Evolutionary conservation across 805 yeast genomes (phyloP).

Genomic region (Pichia deserticola): DNA sequence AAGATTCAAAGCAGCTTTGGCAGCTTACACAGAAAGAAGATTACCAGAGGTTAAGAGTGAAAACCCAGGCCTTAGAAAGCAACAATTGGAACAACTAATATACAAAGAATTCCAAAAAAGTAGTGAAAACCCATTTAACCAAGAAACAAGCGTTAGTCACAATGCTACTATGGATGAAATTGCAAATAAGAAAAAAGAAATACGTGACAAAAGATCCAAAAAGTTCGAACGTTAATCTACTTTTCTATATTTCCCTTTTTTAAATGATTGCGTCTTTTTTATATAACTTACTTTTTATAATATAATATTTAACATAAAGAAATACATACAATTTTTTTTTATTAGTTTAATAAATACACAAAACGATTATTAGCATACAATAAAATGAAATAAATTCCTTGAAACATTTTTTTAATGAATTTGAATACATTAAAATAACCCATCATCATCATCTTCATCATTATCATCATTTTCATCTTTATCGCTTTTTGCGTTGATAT

Average conservation of each 20-base stretch:
- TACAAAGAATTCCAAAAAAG: constrained; percentile 77
- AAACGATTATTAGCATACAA: too few relatives aligned
- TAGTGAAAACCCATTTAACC: constrained; percentile 80
- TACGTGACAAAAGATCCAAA: constrained; percentile 26
- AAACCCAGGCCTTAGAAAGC: constrained; percentile 71
- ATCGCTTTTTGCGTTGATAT: not conserved
- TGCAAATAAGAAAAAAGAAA: constrained; percentile 26
- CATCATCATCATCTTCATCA: constrained; percentile 10
- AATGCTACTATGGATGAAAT: constrained; percentile 56
- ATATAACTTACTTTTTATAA: not conserved
- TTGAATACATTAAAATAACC: not conserved
- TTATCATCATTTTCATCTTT: not conserved
- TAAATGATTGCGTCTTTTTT: too few relatives aligned
- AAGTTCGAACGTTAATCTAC: constrained; percentile 23
- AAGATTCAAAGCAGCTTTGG: constrained; percentile 73
- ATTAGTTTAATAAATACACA: too few relatives aligned
- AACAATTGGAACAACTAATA: constrained; percentile 66
- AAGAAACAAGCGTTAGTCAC: constrained; percentile 52
- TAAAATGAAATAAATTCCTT: too few relatives aligned
- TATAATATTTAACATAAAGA: too few relatives aligned
- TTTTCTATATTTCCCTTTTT: not conserved
- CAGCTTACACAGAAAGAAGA: constrained; percentile 64
- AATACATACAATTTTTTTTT: too few relatives aligned
- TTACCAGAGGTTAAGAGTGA: constrained; percentile 68
- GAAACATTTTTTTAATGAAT: not conserved